Evolutionary conservation across 2,329 filamentous ascomycete genomes (phyloP).

Genomic region (Coniochaeta sp.): DNA sequence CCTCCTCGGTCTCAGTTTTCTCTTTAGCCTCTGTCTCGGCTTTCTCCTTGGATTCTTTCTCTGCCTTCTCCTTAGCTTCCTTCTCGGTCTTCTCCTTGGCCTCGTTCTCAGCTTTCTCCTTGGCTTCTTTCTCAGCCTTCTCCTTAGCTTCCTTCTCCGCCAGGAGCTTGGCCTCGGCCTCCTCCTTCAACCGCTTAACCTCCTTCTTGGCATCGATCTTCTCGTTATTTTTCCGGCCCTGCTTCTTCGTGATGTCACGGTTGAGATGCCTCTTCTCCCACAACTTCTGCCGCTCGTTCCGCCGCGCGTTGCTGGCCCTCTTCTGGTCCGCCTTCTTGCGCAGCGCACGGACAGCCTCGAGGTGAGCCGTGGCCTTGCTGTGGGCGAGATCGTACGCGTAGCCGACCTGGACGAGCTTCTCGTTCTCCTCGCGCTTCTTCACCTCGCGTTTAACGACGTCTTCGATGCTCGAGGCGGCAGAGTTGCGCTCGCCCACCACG

Average conservation of each 20-base stretch:
- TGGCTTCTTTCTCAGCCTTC: slow-evolving; percentile 10
- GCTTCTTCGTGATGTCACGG: slow-evolving; percentile 28
- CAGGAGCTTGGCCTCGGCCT: slow-evolving; percentile 13
- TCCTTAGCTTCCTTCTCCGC: slow-evolving; percentile 13
- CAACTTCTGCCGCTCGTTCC: slow-evolving; percentile 29
- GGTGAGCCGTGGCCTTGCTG: slow-evolving; percentile 39
- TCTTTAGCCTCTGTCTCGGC: slow-evolving; percentile 12
- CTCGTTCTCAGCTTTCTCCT: slow-evolving; percentile 5
- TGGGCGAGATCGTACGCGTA: slow-evolving; percentile 65
- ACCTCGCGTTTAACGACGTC: slow-evolving; percentile 61
- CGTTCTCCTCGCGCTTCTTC: slow-evolving; percentile 58
- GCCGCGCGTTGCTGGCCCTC: slow-evolving; percentile 34
- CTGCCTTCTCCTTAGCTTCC: slow-evolving; percentile 11
- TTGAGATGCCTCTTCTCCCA: slow-evolving; percentile 29
- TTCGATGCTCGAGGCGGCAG: slow-evolving; percentile 46
- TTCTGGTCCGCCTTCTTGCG: slow-evolving; percentile 41
- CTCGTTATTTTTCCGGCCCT: slow-evolving; percentile 32
- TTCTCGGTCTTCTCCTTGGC: slow-evolving; percentile 17
- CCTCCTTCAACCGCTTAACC: slow-evolving; percentile 15
- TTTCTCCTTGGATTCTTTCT: slow-evolving; percentile 8
- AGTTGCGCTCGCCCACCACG: slow-evolving; percentile 57
- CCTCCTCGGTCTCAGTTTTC: slow-evolving; percentile 9
- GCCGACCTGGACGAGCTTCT: slow-evolving; percentile 67
- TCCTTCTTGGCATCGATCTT: slow-evolving; percentile 26
- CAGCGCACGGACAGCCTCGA: slow-evolving; percentile 34